These are phyloP conservation scores for Cyclospora cayetanensis DNA, from an alignment of 169 alveolate genomes.

Conservation along the genomic window DNA sequence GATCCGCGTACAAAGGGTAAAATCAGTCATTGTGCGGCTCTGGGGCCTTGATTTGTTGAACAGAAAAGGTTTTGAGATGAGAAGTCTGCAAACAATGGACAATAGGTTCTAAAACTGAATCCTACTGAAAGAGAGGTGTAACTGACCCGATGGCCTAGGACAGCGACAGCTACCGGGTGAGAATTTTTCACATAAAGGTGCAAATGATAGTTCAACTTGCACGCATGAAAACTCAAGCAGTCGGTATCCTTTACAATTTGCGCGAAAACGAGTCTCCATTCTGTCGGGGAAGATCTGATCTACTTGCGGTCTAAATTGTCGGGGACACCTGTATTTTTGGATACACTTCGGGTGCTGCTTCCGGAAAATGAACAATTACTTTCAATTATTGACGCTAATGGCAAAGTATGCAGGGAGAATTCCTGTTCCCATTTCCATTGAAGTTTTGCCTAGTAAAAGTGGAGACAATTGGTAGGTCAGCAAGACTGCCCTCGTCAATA, in stretches of 20 bases:
- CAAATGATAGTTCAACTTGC: too few species aligned
- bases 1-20: slow-evolving; percentile 68
- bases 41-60: slow-evolving; percentile 70
- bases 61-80: slow-evolving; percentile 65
- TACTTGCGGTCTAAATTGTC: slow-evolving; percentile 44
- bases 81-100: slow-evolving; percentile 61
- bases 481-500: too few species aligned
- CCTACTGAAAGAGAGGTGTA: slow-evolving; percentile 26
- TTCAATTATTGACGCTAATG: slow-evolving; percentile 65
- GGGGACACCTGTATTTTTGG: slow-evolving; percentile 67
- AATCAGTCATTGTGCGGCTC: slow-evolving; percentile 64
- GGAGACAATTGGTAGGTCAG: too few species aligned
- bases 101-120: neutral
- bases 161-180: slow-evolving; percentile 70
- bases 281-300: too few species aligned
- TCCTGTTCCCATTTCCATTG: slow-evolving; percentile 21
- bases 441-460: slow-evolving; percentile 27
- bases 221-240: too few species aligned
- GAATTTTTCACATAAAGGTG: too few species aligned
- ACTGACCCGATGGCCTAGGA: slow-evolving; percentile 66
- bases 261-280: too few species aligned
- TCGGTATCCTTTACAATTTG: too few species aligned
- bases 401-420: slow-evolving; percentile 50
- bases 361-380: slow-evolving; percentile 56
- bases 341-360: slow-evolving; percentile 44